These are phyloP conservation scores for Crucibulum laeve DNA, from an alignment of 768 basidiomycete genomes.

Conservation along the genomic window DNA sequence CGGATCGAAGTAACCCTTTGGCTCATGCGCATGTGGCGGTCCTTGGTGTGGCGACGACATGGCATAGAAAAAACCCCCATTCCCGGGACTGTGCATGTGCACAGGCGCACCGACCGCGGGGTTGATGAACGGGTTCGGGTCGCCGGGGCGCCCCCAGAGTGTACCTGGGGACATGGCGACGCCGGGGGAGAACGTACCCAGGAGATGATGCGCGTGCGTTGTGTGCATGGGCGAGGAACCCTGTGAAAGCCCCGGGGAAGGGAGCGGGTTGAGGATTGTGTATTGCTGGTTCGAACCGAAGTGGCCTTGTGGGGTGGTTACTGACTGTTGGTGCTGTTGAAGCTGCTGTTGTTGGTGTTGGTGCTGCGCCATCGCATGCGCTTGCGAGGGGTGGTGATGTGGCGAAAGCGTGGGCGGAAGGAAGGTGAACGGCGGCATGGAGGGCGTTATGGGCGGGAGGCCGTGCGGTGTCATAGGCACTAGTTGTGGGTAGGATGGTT, in stretches of 20 bases:
- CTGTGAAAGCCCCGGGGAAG: constrained; percentile 31
- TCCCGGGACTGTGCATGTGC: constrained; percentile 11
- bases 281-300: not conserved
- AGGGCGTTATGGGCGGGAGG: constrained; percentile 91
- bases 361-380: not conserved
- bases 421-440: constrained; percentile 95
- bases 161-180: constrained; percentile 70
- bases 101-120: constrained; percentile 45
- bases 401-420: constrained; percentile 42
- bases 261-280: constrained; percentile 76
- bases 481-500: constrained; percentile 20
- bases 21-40: constrained; percentile 21
- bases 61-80: constrained; percentile 21
- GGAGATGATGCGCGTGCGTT: not conserved
- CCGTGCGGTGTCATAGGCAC: constrained; percentile 66
- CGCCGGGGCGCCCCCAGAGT: constrained; percentile 63
- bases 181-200: constrained; percentile 61
- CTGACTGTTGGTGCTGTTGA: not conserved
- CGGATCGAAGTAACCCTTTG: constrained; percentile 39
- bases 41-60: constrained; percentile 19
- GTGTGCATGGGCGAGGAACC: constrained; percentile 9
- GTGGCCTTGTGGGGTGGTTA: constrained; percentile 35
- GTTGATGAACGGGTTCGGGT: constrained; percentile 38
- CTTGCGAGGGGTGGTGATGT: constrained; percentile 1
- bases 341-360: constrained; percentile 4